phyloP scores from a whole-genome alignment of 1,284 basidiomycete species.

The Leucoagaricus sp. region DNA sequence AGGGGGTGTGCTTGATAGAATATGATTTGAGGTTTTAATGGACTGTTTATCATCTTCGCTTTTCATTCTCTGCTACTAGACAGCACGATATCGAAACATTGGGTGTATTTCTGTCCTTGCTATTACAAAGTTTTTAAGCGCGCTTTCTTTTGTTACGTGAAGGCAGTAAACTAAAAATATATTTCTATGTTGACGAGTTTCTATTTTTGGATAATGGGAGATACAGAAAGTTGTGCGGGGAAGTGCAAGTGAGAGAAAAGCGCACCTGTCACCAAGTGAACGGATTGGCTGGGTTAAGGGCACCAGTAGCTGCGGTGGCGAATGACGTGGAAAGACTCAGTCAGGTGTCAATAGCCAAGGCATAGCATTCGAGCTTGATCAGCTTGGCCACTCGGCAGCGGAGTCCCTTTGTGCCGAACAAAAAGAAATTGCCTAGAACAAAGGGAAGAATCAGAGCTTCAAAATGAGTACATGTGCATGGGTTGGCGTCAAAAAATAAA shows the following conservation, averaged over 20 bases:
- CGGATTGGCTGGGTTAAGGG: too few relatives aligned
- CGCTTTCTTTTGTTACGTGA: not conserved
- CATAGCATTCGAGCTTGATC: too few relatives aligned
- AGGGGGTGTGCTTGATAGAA: too few relatives aligned
- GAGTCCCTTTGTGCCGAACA: not conserved
- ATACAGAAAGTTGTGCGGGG: not conserved
- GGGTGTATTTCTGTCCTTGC: too few relatives aligned
- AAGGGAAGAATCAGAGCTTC: not conserved
- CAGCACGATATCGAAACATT: too few relatives aligned
- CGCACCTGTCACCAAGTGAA: too few relatives aligned
- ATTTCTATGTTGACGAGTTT: not conserved
- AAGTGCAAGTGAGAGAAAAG: too few relatives aligned
- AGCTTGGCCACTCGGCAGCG: not conserved
- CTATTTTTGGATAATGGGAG: conserved; percentile 2
- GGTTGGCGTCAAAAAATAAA: not conserved
- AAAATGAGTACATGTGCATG: not conserved
- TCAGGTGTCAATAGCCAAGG: too few relatives aligned
- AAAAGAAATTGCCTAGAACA: not conserved
- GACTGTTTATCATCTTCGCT: not conserved
- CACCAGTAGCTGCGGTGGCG: too few relatives aligned
- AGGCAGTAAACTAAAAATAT: not conserved
- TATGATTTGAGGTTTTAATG: not conserved
- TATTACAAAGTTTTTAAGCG: too few relatives aligned
- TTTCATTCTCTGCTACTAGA: not conserved
- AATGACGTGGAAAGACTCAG: too few relatives aligned